Conservation (phyloP, 495 filamentous ascomycete genomes). For the Annulohypoxylon stygium region DNA sequence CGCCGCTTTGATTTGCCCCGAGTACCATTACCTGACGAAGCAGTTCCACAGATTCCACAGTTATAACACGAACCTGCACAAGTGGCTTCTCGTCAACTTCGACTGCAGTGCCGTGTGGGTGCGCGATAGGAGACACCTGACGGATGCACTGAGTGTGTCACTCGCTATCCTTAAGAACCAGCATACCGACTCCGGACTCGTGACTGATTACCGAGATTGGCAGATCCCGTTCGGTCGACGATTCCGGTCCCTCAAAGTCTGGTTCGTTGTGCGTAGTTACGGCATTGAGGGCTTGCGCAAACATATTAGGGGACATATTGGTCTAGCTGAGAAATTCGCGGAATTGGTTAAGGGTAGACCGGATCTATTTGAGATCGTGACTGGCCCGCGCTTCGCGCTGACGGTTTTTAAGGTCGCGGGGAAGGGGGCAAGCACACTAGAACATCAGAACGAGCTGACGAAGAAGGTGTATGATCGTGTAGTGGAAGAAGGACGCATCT, state of each 20-base stretch:
- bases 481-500: slow-evolving; percentile 82
- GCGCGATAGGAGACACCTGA: slow-evolving; percentile 78
- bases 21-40: slow-evolving; percentile 77
- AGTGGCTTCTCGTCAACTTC: slow-evolving; percentile 96
- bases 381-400: slow-evolving; percentile 80
- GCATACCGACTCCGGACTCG: slow-evolving; percentile 83
- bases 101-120: slow-evolving; percentile 89
- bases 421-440: slow-evolving; percentile 30
- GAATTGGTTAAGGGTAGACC: slow-evolving; percentile 65
- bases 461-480: slow-evolving; percentile 83
- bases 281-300: slow-evolving; percentile 82
- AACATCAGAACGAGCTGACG: slow-evolving; percentile 72
- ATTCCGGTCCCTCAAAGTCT: slow-evolving; percentile 94
- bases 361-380: slow-evolving; percentile 84
- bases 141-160: slow-evolving; percentile 82
- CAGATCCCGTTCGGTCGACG: slow-evolving; percentile 94
- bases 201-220: slow-evolving; percentile 99
- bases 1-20: slow-evolving; percentile 81
- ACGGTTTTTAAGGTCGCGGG: slow-evolving; percentile 76
- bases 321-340: slow-evolving; percentile 77
- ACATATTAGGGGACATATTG: slow-evolving; percentile 75
- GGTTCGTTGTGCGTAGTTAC: slow-evolving; percentile 94
- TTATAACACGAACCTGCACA: slow-evolving; percentile 97
- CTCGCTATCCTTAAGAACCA: slow-evolving; percentile 82
- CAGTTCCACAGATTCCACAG: slow-evolving; percentile 79